Evolutionary conservation across 2,329 filamentous ascomycete genomes (phyloP), one percentile per base, ranked within the genome.

Genomic region (Neofusicoccum sp.): DNA sequence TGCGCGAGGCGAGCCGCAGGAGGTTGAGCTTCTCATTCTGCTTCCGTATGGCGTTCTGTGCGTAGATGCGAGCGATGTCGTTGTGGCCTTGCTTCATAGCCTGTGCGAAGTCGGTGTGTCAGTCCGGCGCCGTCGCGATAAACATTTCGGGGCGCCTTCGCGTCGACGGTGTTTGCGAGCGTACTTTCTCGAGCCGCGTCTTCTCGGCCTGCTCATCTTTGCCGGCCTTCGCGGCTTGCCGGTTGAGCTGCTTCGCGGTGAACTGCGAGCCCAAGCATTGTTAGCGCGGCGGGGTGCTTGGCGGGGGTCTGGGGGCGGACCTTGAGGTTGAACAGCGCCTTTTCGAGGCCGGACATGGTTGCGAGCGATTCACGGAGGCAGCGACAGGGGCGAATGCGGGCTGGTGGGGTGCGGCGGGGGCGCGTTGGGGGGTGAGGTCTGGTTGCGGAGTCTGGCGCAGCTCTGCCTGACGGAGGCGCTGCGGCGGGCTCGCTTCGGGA

Each of bases 1-100:
- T 84, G 33, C 84, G 75, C 38, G 80, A 83, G 28, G 79, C 82
- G 31, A 86, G 75, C 34, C 82, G 76, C 36, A 86, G 73, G 40
- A 86, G 78, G 67, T 86, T 86, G 61, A 86, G 71, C 65, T 84
- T 81, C 72, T 86, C 84, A 66, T 86, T 86, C 69, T 84, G 81
- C 71, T 86, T 86, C 51, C 84, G 82, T 64, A 86, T 85, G 8
- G 84, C 83, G 69, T 86, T 86, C 66, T 85, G 81, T 30, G 84
- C 84, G 73, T 86, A 85, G 68, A 86, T 84, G 67, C 84, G 84
- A 20, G 84, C 84, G 65, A 86, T 85, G 67, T 86, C 84, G 66
- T 76, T 75, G 70, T 86, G 82, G 65, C 79, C 79, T 72, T 84
- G 79, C 70, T 84, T 82, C 73, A 87, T 84, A 31, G 84, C 84